These are phyloP conservation scores for Thermothelomyces thermophilus DNA, from an alignment of 2,329 filamentous ascomycete species.

Conservation along the genomic window DNA sequence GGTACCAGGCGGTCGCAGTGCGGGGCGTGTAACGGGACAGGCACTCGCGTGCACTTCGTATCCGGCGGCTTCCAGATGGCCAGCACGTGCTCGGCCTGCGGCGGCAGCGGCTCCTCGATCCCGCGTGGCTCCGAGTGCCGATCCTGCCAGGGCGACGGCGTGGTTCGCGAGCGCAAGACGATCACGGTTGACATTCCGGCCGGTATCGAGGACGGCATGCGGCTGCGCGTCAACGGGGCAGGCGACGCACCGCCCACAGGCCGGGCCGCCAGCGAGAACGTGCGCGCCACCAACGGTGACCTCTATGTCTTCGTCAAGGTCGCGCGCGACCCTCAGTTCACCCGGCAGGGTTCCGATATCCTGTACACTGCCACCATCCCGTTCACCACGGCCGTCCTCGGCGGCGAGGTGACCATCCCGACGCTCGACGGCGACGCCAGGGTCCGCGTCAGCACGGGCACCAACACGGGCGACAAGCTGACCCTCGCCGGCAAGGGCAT, in stretches of 20 bases:
- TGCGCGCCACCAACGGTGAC: constrained; percentile 69
- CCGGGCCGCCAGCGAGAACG: constrained; percentile 54
- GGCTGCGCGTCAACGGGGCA: constrained; percentile 74
- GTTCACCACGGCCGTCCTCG: constrained; percentile 84
- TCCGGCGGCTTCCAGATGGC: constrained; percentile 95
- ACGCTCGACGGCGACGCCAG: constrained; percentile 87
- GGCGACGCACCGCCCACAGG: constrained; percentile 82
- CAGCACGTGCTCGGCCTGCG: constrained; percentile 75
- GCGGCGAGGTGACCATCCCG: constrained; percentile 82
- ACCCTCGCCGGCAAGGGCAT: constrained; percentile 89
- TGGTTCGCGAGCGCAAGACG: constrained; percentile 73
- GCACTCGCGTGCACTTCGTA: constrained; percentile 81
- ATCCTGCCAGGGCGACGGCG: constrained; percentile 74
- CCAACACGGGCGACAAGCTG: constrained; percentile 85
- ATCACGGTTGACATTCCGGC: constrained; percentile 88
- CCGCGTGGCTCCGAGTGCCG: constrained; percentile 76
- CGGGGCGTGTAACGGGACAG: constrained; percentile 76
- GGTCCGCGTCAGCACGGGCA: constrained; percentile 85
- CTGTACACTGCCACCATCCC: constrained; percentile 88
- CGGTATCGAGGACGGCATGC: constrained; percentile 95
- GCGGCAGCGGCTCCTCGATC: constrained; percentile 66
- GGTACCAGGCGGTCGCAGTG: constrained; percentile 70
- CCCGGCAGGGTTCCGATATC: constrained; percentile 78
- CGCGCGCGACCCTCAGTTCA: constrained; percentile 84
- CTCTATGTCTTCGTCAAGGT: constrained; percentile 88